A percentile compares a stretch with the other conserved stretches of the same genome.
These are phyloP conservation scores for Sphagnum magellanicum DNA, from an alignment of 228 moss, liverwort and hornwort genomes.

Conservation along the genomic window DNA sequence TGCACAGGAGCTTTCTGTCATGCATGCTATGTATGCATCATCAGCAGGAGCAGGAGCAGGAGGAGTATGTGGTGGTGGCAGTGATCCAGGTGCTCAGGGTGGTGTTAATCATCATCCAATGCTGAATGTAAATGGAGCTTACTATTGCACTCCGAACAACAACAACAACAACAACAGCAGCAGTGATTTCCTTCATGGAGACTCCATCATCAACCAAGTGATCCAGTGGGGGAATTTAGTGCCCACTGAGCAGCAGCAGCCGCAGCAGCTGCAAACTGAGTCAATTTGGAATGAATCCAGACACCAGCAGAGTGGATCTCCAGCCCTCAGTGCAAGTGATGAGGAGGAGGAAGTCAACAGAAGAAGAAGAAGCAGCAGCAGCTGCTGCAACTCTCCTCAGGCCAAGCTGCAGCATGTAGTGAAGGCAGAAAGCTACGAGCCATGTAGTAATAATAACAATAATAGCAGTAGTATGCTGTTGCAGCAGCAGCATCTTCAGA, in stretches of 20 bases:
- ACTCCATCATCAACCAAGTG: neutral
- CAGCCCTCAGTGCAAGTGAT: conserved; percentile 2
- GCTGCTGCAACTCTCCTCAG: too few species aligned
- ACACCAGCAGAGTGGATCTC: conserved; percentile 1
- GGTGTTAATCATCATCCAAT: neutral
- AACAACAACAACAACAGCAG: conserved; percentile 5
- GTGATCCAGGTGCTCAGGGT: too few species aligned
- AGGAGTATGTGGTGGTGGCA: neutral
- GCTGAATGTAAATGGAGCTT: conserved; percentile 2
- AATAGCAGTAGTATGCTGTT: too few species aligned
- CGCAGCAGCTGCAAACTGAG: too few species aligned
- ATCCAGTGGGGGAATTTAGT: conserved; percentile 27
- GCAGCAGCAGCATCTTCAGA: too few species aligned
- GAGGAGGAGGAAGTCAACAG: neutral
- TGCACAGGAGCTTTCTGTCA: conserved; percentile 6
- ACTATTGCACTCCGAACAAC: conserved; percentile 4
- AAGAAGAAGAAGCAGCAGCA: too few species aligned
- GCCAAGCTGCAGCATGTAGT: too few species aligned
- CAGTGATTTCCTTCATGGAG: too few species aligned
- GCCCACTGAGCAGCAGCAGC: conserved; percentile 1
- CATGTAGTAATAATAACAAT: too few species aligned
- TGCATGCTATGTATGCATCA: conserved; percentile 37
- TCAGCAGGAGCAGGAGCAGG: neutral
- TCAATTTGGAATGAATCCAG: conserved; percentile 13
- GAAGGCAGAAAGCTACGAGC: too few species aligned